Evolutionary conservation across 1,284 basidiomycete species (phyloP), one percentile per base, ranked within the genome.

Genomic region (Mycena citricolor): DNA sequence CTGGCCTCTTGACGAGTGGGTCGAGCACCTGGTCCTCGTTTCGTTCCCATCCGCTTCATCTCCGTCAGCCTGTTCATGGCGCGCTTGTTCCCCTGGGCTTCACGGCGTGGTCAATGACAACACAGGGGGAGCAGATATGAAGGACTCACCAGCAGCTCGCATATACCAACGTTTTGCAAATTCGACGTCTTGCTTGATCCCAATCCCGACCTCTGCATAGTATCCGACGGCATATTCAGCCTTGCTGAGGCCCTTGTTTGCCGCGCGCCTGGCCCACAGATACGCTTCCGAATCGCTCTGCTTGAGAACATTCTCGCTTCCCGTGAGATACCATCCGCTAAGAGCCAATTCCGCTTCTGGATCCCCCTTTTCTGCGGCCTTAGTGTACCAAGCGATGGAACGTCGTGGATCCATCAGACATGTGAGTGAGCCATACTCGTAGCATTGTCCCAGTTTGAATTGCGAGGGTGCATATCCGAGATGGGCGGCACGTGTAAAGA

Each of bases 121-220:
- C 28, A 22, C 40, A 34, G 26, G 30, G 13, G 30, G 12, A 16
- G 34, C 42, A 25, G 22, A 51, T 35, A 49, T 23, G 51, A 32
- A 43, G 30, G 26, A 77, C 87, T 50, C 57, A 95, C 92, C 91
- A 53, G 94, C 92, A 35, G 94, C 91, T 32, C 97, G 83, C 90
- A 97, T 95, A 66, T 99, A 99, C 94, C 95, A 99, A 57, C 90
- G 77, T 69, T 97, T 98, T 14, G 97, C 94, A 63, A 95, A 88
- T 52, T 98, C 97, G 32, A 94, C 66, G 60, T 99, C 94, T 58
- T 91, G 88, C 69, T 94, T 94, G 59, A 97, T 89, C 19, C 97
- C 97, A 57, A 99, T 99, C 4, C 95, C 97, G 19, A 97, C 90
- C 65, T 99, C 97, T 0, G 90, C 88, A 65, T 99, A 99, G 67